Evolutionary conservation across 192 early-diverging fungal species (phyloP), one percentile per base, ranked within the genome.

Genomic region (Radiomyces spectabilis): DNA sequence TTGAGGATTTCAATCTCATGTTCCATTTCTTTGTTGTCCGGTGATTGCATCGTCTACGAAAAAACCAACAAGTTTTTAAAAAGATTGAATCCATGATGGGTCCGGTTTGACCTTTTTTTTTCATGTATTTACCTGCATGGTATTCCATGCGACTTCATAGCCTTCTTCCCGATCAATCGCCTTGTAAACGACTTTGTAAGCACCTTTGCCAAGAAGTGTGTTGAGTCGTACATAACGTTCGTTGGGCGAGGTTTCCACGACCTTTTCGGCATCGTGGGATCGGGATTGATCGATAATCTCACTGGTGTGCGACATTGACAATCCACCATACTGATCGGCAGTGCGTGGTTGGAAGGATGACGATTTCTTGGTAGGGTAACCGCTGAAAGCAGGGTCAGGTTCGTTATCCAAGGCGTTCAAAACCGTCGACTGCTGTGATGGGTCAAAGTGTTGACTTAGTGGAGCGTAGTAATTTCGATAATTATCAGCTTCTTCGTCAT

Each of bases 71-170:
- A 10, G 35, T 37, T 37, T n/a, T 37, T 10, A 44, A 44, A 26
- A 18, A 18, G 18, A 44, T 10, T 15, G 18, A 12, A 44, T 44
- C 42, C 8, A 44, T 15, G 33, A 15, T 18, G n/a, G 42, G 24
- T 39, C 38, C 38, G 13, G 16, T 39, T 16, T 18, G 16, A 22
- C 15, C 15, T 48, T 24, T 21, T 48, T 18, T 47, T 47, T 15
- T 19, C 45, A 47, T 47, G 22, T n/a, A 27, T 27, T 51, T 51
- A 51, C 49, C 2, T 26, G 15, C 51, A 61, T 53, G 19, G 59
- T 82, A 61, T 92, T 93, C 91, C 91, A 93, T 15, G 91, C 91
- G 4, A 93, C 89, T 68, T 93, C 91, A n/a, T 91, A 83, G 45
- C 91, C 91, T 55, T 92, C 86, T 53, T 92, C 89, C 32, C 86